Evolutionary conservation across 345 rosid species (phyloP), one percentile per base, ranked within the genome.

Genomic region (Salix viminalis): DNA sequence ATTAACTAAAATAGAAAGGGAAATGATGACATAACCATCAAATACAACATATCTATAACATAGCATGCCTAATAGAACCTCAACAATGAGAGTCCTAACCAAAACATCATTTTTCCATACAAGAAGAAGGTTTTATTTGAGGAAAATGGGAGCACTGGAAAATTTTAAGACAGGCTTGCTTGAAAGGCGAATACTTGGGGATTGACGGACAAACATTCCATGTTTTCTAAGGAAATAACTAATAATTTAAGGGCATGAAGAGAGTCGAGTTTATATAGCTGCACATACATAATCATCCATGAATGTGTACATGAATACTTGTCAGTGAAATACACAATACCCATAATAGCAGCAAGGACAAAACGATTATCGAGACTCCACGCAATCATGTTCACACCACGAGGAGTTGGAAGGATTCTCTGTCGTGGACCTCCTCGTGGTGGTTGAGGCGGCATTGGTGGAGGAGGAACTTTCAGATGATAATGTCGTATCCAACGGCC

Each of bases 281-380:
- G 13, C 26, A 23, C 26, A 3, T 4, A 56, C 14, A 23, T 56
- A n/a, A 9, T 10, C 26, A 56, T 56, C 62, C 62, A 56, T 9
- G 11, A n/a, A 56, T 58, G 11, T 58, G 28, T 23, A 58, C 26
- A 58, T 58, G 28, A 58, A 58, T 10, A n/a, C 64, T 58, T 58
- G 64, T 66, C 9, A 66, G 10, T 34, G 69, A 30, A 34, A 54
- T 50, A 76, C 42, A 23, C 12, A 50, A 70, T 92, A 96, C 99
- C 99, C 98, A 96, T 96, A 68, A 90, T 91, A 79, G 99, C 99
- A 32, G 99, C 99, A 81, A 96, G 99, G 79, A 96, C 99, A 79
- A 96, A 96, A 75, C 99, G 95, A 84, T 96, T 96, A 84, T 96
- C 98, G 56, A 96, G 88, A 87, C 99, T 96, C 99, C 99, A 94